Conservation (phyloP, 1,284 basidiomycete genomes). For the Moesziomyces aphidis region DNA sequence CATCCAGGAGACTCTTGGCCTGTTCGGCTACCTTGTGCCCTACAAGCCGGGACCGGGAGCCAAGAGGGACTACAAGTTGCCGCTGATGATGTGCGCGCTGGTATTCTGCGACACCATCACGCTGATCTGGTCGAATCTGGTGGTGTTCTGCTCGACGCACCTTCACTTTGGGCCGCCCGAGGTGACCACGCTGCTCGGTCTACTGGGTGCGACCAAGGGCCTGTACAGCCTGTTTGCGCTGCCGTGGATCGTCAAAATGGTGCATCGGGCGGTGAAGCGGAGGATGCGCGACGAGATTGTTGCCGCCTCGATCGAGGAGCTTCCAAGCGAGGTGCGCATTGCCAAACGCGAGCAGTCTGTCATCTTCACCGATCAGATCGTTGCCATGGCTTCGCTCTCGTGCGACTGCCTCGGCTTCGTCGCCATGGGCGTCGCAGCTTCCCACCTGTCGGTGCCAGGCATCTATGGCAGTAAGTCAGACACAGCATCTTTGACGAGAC, state of each 20-base stretch:
- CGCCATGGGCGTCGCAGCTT: constrained; percentile 27
- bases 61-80: constrained; percentile 31
- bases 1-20: constrained; percentile 7
- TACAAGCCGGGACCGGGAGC: constrained; percentile 15
- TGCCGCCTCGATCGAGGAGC: constrained; percentile 1
- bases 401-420: constrained; percentile 23
- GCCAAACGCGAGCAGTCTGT: constrained; percentile 33
- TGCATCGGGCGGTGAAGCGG: constrained; percentile 19
- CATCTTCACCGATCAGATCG: constrained; percentile 26
- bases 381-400: constrained; percentile 18
- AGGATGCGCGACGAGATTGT: constrained; percentile 23
- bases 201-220: constrained; percentile 22
- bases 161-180: constrained; percentile 28
- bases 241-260: constrained; percentile 16
- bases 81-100: constrained; percentile 23
- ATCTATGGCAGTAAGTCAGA: constrained; percentile 31
- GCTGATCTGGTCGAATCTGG: constrained; percentile 22
- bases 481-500: too few species aligned
- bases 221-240: constrained; percentile 19
- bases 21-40: constrained; percentile 33
- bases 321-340: constrained; percentile 2
- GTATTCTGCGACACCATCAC: constrained; percentile 25
- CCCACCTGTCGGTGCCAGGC: constrained; percentile 8
- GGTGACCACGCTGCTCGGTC: constrained; percentile 20
- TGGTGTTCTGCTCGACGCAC: constrained; percentile 36